Base-by-base conservation (phyloP, 345 rosid species). In the Jatropha curcas region DNA sequence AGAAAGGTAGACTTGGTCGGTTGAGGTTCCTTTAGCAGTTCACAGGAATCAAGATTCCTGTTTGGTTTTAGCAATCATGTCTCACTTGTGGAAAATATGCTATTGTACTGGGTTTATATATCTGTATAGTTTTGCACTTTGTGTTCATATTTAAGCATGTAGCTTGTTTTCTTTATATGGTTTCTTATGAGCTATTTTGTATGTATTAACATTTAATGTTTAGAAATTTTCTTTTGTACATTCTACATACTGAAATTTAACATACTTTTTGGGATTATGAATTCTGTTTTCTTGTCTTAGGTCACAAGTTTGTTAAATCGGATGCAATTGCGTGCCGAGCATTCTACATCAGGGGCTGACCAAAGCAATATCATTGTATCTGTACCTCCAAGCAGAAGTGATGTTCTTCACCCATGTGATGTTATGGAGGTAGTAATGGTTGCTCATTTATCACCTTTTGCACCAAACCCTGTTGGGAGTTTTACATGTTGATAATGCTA, bases 391-490 rank as follows among this genome's bases (percentile, higher is more conserved):
- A 89, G 83, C 46, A 80, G 98, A 84, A 91, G 98, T 72, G 98
- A 93, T 75, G 83, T 93, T 75, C 97, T 93, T 77, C 98, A 93
- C 77, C 86, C 92, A 11, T 91, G 96, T 83, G 98, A 93, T 85
- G 90, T 89, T 68, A 88, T 91, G 97, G 98, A 91, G 97, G 98
- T 93, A 85, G 58, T 35, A 24, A 46, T 71, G 24, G 19, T 33
- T 37, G 64, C 16, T 50, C 24, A 20, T 60, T 70, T 59, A 30
- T 31, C 55, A 48, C 69, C 30, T 58, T 43, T 33, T 33, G 31
- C 39, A 55, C 19, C 53, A 17, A 22, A 37, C 24, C 28, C 50
- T 34, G 55, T 70, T 25, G 62, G 31, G 48, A 55, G 10, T 55
- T n/a, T 22, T 22, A n/a, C 14, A 6, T 28, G 30, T 57, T 65